Evolutionary conservation across 306 rosid genomes (phyloP), one percentile per base, ranked within the genome.

Genomic region (Senna siamea): DNA sequence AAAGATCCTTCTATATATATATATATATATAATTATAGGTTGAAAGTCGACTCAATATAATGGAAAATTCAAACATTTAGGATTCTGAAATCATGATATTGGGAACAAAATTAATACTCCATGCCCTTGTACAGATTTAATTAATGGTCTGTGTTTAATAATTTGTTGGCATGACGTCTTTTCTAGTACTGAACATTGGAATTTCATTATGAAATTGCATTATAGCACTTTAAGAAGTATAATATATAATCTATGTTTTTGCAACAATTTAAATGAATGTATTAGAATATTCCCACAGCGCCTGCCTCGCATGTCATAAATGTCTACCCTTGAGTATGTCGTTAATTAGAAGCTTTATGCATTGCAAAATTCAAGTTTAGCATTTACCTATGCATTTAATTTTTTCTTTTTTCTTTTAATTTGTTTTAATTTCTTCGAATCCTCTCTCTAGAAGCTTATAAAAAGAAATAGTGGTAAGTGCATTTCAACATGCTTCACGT

Each of bases 1-100:
- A 57, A 74, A 70, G 75, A 78, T 69, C 65, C 64, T 41, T 78
- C 68, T n/a, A n/a, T n/a, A n/a, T n/a, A n/a, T 41, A 10, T 12
- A 10, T 28, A 47, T 44, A 70, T 51, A 0, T 32, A 30, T 61
- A 12, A n/a, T 19, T 40, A 22, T 35, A 40, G 34, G 70, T 28
- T 18, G 52, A 63, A 69, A 26, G 41, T 72, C 47, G 70, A 18
- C 57, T 28, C 10, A 59, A 2, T 67, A 3, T 17, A 23, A 58
- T 70, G 59, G 51, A 5, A n/a, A 61, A 72, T 69, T 48, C 23
- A 59, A 73, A 66, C 52, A 66, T 56, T 67, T 26, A 60, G 59
- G 10, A 76, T 66, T 58, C 50, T 73, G 72, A 73, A 66, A 73
- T 62, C 79, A 77, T 77, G 35, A 68, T 59, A 6, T 12, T 52